phyloP scores from a whole-genome alignment of 2,329 filamentous ascomycete genomes.

The Byssothecium circinans region DNA sequence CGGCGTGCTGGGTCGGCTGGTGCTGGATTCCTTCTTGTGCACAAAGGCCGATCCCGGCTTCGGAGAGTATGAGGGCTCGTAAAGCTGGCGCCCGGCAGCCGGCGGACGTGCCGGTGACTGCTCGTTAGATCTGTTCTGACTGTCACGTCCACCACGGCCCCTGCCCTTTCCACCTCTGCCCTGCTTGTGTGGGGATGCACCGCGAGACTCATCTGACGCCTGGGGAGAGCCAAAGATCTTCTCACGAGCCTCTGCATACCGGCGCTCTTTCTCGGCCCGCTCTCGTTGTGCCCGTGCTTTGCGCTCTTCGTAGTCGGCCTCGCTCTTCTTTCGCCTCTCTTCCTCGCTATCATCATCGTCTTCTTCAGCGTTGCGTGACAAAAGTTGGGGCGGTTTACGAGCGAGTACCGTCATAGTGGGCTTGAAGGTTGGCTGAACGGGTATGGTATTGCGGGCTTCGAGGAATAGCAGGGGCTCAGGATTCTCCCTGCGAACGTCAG shows the following conservation, averaged over 20 bases:
- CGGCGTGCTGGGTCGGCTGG: conserved; percentile 54
- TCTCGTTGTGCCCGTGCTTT: conserved; percentile 76
- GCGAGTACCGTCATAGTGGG: conserved; percentile 81
- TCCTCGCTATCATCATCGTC: conserved; percentile 67
- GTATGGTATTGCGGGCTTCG: conserved; percentile 63
- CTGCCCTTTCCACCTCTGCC: conserved; percentile 43
- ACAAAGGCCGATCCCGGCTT: conserved; percentile 60
- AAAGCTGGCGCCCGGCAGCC: conserved; percentile 63
- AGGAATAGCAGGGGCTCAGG: conserved; percentile 75
- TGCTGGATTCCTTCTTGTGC: conserved; percentile 48
- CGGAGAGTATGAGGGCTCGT: conserved; percentile 71
- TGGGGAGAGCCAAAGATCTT: conserved; percentile 74
- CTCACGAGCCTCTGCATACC: conserved; percentile 85
- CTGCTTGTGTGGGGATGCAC: conserved; percentile 37
- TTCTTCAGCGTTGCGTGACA: conserved; percentile 58
- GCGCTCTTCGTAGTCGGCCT: conserved; percentile 73
- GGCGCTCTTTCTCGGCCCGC: conserved; percentile 83
- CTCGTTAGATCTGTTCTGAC: conserved; percentile 42
- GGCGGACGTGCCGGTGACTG: conserved; percentile 37
- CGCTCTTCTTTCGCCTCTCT: conserved; percentile 60
- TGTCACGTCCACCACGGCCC: conserved; percentile 41
- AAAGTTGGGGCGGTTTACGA: conserved; percentile 71
- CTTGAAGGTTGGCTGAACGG: conserved; percentile 73
- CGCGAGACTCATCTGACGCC: conserved; percentile 39
- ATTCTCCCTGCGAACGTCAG: conserved; percentile 61